Conservation (phyloP, 306 rosid species). For the Crotalaria pallida region DNA sequence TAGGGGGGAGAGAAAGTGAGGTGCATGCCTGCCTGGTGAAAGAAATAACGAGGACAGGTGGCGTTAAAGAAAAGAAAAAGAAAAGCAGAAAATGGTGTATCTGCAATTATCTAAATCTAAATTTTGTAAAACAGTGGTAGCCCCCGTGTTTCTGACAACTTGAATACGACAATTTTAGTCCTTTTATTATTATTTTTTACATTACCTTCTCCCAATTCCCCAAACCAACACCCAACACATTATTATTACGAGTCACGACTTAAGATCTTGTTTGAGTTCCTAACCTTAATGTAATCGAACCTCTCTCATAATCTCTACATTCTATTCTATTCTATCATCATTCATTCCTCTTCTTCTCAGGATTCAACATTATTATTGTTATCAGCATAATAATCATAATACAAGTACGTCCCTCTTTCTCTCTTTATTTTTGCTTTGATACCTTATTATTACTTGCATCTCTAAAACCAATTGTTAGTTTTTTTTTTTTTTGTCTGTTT, state of each 20-base stretch:
- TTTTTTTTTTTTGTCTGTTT: background rate
- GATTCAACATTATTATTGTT: background rate
- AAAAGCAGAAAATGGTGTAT: background rate
- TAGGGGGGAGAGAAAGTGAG: background rate
- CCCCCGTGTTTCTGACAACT: constrained; percentile 19
- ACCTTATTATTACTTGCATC: background rate
- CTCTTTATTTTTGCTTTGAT: background rate
- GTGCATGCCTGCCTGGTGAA: background rate
- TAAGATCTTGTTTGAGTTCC: background rate
- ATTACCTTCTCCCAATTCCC: background rate
- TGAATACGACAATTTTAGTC: constrained; percentile 9
- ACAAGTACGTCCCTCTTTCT: background rate
- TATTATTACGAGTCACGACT: background rate
- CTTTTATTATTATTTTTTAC: background rate
- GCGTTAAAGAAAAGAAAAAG: background rate
- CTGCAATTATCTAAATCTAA: background rate
- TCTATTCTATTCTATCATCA: no score
- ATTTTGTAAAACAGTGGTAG: background rate
- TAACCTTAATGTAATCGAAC: background rate
- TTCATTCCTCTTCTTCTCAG: background rate
- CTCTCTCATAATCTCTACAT: constrained; percentile 7
- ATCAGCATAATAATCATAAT: no score
- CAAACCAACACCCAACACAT: no score
- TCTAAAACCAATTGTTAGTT: background rate
- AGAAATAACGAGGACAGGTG: constrained; percentile 3